phyloP scores from a whole-genome alignment of 352 stramenopile genomes.

The Aphanomyces stellatus region DNA sequence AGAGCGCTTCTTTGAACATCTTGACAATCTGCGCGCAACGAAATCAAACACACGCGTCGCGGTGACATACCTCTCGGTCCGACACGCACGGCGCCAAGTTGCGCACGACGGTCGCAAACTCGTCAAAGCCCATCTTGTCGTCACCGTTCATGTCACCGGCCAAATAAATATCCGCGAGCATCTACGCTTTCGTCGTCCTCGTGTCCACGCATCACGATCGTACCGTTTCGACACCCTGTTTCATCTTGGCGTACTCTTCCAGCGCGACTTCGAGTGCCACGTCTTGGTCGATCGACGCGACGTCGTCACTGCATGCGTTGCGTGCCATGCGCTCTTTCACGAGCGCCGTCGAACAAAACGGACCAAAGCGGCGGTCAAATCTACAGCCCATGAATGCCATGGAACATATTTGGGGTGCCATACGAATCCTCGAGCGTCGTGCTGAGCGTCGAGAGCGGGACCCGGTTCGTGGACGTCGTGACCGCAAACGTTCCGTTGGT shows the following conservation, averaged over 20 bases:
- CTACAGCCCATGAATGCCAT: background rate
- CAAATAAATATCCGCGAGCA: slow-evolving; percentile 58
- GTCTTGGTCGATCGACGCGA: slow-evolving; percentile 54
- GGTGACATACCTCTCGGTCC: slow-evolving; percentile 44
- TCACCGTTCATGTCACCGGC: slow-evolving; percentile 61
- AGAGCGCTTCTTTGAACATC: slow-evolving; percentile 16
- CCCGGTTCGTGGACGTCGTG: background rate
- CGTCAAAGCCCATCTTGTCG: slow-evolving; percentile 58
- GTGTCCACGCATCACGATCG: too few relatives aligned
- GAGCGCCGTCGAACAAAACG: slow-evolving; percentile 46
- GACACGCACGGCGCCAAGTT: slow-evolving; percentile 42
- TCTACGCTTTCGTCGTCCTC: slow-evolving; percentile 24
- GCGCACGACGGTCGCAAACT: slow-evolving; percentile 55
- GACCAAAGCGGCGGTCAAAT: slow-evolving; percentile 40
- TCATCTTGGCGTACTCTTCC: slow-evolving; percentile 47
- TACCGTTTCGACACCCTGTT: slow-evolving; percentile 32
- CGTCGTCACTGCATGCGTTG: slow-evolving; percentile 30
- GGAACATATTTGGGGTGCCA: background rate
- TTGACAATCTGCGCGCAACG: slow-evolving; percentile 44
- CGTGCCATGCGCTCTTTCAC: slow-evolving; percentile 36
- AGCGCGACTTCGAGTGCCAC: slow-evolving; percentile 49
- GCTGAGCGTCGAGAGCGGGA: background rate
- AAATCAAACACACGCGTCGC: slow-evolving; percentile 43
- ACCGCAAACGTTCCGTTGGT: slow-evolving; percentile 17
- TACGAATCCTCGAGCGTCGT: slow-evolving; percentile 5